Evolutionary conservation across 2,329 filamentous ascomycete genomes (phyloP), one percentile per base, ranked within the genome.

Genomic region (Ophiocordyceps polyrhachis-furcata): DNA sequence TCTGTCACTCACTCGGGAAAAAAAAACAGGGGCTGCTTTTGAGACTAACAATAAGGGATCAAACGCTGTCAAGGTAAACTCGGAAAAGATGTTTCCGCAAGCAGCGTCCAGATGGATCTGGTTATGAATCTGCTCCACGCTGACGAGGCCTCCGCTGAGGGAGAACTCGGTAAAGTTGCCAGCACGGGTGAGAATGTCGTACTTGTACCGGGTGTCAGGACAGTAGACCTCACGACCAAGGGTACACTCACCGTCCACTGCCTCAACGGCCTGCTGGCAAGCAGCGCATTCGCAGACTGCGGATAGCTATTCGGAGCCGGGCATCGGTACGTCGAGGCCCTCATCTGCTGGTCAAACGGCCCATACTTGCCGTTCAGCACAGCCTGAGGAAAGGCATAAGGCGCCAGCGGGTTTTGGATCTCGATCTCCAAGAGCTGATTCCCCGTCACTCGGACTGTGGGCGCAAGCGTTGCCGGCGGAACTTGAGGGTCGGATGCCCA

Each of bases 381-480:
- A 42, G 55, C 55, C 47, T 54, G 51, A 9, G 68, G 68, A 56
- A 73, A 76, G 2, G 50, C 57, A 55, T 69, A 79, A 45, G 62
- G 65, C 49, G 64, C 66, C 1, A 78, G 56, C 2, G 74, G 73
- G 52, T 77, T 78, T 32, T 57, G 54, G 25, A 74, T 59, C 5
- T 54, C 57, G 28, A 62, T 55, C 4, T 48, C 35, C 40, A 47
- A 48, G 17, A 62, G 43, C 11, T 48, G 47, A 31, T 53, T 50
- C 40, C 62, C 62, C 19, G 60, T 62, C 46, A 72, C 56, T 4
- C 47, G 59, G 43, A 66, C 54, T 13, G 55, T 63, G 35, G 56
- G 50, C 28, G 55, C 51, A 2, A 55, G 54, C 2, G 58, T 63
- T 15, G 63, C 61, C 0, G 55, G 49, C 3, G 72, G 71, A 3